Percentiles rank a stretch among this genome's conserved stretches.
Conservation (phyloP, 208 protist species). For the Acanthamoeba sp. region DNA sequence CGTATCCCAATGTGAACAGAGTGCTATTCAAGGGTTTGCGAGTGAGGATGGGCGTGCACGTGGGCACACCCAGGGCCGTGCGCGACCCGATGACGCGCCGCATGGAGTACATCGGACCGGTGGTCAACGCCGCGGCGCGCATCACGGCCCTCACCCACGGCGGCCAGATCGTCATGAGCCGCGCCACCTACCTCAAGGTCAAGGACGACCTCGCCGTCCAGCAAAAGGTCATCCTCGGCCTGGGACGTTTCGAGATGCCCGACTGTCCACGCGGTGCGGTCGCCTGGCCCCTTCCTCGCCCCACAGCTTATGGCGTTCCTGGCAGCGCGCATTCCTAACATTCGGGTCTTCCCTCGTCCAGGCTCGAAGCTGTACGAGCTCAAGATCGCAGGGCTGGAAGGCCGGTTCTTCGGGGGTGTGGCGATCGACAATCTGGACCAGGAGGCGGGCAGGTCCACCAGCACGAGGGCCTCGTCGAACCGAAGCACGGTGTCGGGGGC, state of each 20-base stretch:
- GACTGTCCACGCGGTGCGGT: neutral
- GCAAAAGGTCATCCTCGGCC: neutral
- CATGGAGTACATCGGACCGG: neutral
- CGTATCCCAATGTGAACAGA: too few species aligned
- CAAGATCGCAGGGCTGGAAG: neutral
- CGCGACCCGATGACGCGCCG: neutral
- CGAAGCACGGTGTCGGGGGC: neutral
- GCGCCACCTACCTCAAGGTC: neutral
- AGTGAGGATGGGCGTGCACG: constrained; percentile 6
- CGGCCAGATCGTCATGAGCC: neutral
- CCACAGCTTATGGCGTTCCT: too few species aligned
- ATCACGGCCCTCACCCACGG: constrained; percentile 21
- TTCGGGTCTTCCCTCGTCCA: neutral
- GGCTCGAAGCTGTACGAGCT: neutral
- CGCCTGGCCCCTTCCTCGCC: too few species aligned
- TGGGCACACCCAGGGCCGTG: neutral
- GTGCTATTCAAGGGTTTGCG: neutral
- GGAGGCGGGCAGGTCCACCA: neutral
- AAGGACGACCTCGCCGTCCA: neutral
- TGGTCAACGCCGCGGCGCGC: neutral
- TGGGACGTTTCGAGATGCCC: neutral
- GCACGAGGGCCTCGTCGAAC: neutral
- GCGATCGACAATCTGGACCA: neutral
- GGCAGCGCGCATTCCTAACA: too few species aligned
- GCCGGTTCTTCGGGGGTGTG: neutral